These are phyloP conservation scores for Pseudopyrenochaeta lycopersici DNA, from an alignment of 2,329 filamentous ascomycete species.

Conservation along the genomic window DNA sequence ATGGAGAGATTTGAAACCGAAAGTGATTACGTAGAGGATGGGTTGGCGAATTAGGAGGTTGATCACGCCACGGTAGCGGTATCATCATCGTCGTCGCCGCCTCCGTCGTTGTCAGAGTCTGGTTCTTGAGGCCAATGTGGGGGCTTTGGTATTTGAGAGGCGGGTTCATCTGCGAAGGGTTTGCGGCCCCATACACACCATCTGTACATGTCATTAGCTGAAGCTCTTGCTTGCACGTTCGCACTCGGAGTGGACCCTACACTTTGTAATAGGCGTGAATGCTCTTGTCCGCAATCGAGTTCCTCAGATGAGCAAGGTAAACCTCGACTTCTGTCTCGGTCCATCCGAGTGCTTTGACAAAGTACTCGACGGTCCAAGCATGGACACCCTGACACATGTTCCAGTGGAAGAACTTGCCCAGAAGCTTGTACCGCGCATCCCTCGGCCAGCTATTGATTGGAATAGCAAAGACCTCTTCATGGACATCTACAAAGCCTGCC, in stretches of 20 bases:
- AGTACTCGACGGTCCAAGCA: conserved; percentile 54
- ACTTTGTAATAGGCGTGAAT: conserved; percentile 55
- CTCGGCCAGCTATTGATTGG: conserved; percentile 62
- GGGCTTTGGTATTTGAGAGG: conserved; percentile 26
- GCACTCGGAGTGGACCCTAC: conserved; percentile 35
- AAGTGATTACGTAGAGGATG: too few species aligned
- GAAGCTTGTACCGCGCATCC: conserved; percentile 56
- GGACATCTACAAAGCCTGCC: conserved; percentile 66
- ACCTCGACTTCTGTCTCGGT: conserved; percentile 55
- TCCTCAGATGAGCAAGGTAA: conserved; percentile 54
- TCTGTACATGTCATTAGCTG: conserved; percentile 14
- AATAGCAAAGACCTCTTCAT: conserved; percentile 62
- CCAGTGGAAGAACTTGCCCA: conserved; percentile 60
- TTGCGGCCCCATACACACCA: conserved; percentile 42
- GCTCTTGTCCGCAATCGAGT: conserved; percentile 48
- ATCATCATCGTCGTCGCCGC: conserved; percentile 4
- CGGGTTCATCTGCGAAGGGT: conserved; percentile 25
- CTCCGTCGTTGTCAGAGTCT: conserved; percentile 13
- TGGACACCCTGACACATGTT: conserved; percentile 58
- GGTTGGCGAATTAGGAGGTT: too few species aligned
- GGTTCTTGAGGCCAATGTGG: conserved; percentile 27
- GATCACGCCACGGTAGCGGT: not conserved
- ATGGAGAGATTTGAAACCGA: too few species aligned
- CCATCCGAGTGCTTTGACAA: conserved; percentile 55
- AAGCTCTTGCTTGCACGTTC: not conserved